Conservation (phyloP, 176 grass and related monocot genomes). For the Avena atlantica region DNA sequence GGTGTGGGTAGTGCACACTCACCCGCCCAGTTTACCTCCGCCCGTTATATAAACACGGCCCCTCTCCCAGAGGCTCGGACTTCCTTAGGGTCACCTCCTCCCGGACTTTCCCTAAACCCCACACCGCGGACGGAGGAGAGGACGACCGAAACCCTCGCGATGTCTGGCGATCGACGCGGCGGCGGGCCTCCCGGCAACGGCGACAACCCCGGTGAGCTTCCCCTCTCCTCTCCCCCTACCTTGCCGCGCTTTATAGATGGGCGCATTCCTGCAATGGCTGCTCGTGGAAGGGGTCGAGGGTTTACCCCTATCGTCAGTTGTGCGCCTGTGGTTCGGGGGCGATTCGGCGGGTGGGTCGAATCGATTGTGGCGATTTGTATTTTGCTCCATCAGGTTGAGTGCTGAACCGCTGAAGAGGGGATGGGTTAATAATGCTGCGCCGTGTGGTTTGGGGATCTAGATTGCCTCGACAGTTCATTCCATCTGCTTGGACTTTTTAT, state of each 20-base stretch:
- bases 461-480: neutral
- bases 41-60: neutral
- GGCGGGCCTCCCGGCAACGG: conserved; percentile 12
- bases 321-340: neutral
- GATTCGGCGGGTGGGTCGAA: neutral
- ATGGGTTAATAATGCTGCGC: conserved; percentile 31
- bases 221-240: neutral
- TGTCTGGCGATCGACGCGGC: conserved; percentile 37
- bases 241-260: neutral
- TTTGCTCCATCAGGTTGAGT: neutral
- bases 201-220: conserved; percentile 41
- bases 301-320: conserved; percentile 1
- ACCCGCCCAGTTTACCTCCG: neutral
- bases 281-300: neutral
- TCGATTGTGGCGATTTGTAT: conserved; percentile 5
- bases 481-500: neutral
- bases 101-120: conserved; percentile 3
- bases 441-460: neutral
- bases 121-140: neutral
- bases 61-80: no score
- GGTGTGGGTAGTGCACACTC: neutral
- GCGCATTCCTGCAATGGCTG: conserved; percentile 38
- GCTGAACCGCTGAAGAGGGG: neutral
- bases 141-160: conserved; percentile 1
- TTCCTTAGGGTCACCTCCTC: neutral